Conservation (phyloP, 441 rosid species). For the Brassica hybrid region DNA sequence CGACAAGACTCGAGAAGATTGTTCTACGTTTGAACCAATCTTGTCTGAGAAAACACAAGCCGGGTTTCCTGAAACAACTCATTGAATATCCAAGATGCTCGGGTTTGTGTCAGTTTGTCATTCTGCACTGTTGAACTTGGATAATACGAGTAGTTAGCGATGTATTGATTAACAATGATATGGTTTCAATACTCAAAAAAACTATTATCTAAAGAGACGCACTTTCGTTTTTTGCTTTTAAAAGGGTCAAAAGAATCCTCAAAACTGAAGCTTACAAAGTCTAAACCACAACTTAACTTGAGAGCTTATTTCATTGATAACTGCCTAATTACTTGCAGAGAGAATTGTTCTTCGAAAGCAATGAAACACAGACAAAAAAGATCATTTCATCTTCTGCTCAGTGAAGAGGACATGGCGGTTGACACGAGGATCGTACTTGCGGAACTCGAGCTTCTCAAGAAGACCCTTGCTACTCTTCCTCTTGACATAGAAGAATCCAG, state of each 20-base stretch:
- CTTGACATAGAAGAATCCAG: slow-evolving; percentile 95
- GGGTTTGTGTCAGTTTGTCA: slow-evolving; percentile 19
- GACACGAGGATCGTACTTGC: slow-evolving; percentile 90
- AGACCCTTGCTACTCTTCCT: slow-evolving; percentile 81
- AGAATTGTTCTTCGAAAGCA: neutral
- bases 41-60: neutral
- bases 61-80: slow-evolving; percentile 25
- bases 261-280: too few species aligned
- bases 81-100: slow-evolving; percentile 14
- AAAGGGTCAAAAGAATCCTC: too few species aligned
- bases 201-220: neutral
- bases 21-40: slow-evolving; percentile 23
- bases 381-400: slow-evolving; percentile 84
- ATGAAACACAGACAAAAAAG: neutral
- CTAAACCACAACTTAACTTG: neutral
- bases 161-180: neutral
- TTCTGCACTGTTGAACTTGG: too few species aligned
- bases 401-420: slow-evolving; percentile 90
- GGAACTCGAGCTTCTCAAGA: slow-evolving; percentile 87
- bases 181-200: neutral
- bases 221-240: too few species aligned
- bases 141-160: neutral
- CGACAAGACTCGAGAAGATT: slow-evolving; percentile 14
- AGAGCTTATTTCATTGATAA: neutral
- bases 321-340: neutral